phyloP scores from a whole-genome alignment of 176 grass and related monocot genomes.

The Oryza longistaminata region DNA sequence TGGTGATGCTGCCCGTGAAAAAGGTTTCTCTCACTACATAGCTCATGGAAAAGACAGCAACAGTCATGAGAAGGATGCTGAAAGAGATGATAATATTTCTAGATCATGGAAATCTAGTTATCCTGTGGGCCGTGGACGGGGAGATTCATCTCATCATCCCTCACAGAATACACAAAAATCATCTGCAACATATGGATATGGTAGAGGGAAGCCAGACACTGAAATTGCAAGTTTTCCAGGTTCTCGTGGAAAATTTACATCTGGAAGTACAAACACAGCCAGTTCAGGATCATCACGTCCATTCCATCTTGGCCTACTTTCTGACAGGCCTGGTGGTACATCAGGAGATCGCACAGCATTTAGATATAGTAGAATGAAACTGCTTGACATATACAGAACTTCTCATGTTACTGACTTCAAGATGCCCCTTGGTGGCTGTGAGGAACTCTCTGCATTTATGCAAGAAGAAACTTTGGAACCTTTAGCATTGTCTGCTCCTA shows the following conservation, averaged over 20 bases:
- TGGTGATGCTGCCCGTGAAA: conserved; percentile 55
- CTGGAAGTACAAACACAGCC: conserved; percentile 44
- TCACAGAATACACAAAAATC: conserved; percentile 48
- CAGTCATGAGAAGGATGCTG: conserved; percentile 73
- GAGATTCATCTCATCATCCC: conserved; percentile 61
- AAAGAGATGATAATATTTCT: conserved; percentile 72
- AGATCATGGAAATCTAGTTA: conserved; percentile 88
- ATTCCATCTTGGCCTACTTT: conserved; percentile 53
- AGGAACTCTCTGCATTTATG: conserved; percentile 63
- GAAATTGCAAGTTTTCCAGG: conserved; percentile 48
- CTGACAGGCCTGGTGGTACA: conserved; percentile 72
- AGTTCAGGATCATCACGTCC: conserved; percentile 57
- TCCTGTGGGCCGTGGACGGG: conserved; percentile 61
- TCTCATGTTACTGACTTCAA: conserved; percentile 69
- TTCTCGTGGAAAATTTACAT: conserved; percentile 68
- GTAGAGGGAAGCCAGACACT: conserved; percentile 69
- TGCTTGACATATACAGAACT: conserved; percentile 89
- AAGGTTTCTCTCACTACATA: conserved; percentile 46
- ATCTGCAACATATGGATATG: conserved; percentile 58
- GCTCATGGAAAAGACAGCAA: conserved; percentile 57
- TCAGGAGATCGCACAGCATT: conserved; percentile 54
- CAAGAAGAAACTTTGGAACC: conserved; percentile 73
- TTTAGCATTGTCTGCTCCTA: conserved; percentile 79
- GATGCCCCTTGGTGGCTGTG: conserved; percentile 58
- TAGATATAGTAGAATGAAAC: conserved; percentile 97